Evolutionary conservation across 805 yeast genomes (phyloP).

Genomic region (Cyberlindnera nakhonratchasimensis): DNA sequence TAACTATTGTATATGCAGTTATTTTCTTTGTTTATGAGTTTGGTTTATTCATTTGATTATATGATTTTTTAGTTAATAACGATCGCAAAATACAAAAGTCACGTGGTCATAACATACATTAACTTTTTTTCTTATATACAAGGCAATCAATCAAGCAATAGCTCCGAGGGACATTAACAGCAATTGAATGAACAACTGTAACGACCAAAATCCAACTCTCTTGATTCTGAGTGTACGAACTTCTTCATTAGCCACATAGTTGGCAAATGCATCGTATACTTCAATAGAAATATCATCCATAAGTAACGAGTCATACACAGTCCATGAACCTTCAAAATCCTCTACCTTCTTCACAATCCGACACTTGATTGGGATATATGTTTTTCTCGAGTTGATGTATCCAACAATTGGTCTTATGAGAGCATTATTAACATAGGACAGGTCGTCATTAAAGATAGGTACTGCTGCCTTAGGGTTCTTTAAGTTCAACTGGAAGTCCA

Average conservation of each 20-base stretch:
- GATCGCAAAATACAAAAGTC: too few relatives aligned
- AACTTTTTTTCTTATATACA: too few relatives aligned
- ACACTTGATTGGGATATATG: slow-evolving; percentile 84
- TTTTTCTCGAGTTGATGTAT: slow-evolving; percentile 84
- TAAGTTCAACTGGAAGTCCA: slow-evolving; percentile 75
- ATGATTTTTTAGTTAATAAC: neutral
- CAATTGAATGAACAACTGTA: slow-evolving; percentile 79
- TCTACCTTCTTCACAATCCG: slow-evolving; percentile 70
- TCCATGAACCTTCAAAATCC: slow-evolving; percentile 97
- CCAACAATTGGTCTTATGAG: slow-evolving; percentile 92
- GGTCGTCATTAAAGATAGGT: slow-evolving; percentile 81
- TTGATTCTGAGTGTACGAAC: slow-evolving; percentile 65
- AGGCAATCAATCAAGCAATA: slow-evolving; percentile 39
- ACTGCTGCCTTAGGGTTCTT: slow-evolving; percentile 86
- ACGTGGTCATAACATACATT: neutral
- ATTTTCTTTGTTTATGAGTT: neutral
- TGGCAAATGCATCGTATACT: slow-evolving; percentile 86
- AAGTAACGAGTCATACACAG: slow-evolving; percentile 81
- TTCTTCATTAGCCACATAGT: slow-evolving; percentile 86
- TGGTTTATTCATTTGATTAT: neutral
- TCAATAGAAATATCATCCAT: slow-evolving; percentile 90
- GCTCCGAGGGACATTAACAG: slow-evolving; percentile 81
- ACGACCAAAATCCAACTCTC: slow-evolving; percentile 90
- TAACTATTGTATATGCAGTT: neutral
- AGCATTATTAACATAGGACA: slow-evolving; percentile 90